Conservation (phyloP, 2,329 filamentous ascomycete genomes). For the Myriosclerotinia scirpicola region DNA sequence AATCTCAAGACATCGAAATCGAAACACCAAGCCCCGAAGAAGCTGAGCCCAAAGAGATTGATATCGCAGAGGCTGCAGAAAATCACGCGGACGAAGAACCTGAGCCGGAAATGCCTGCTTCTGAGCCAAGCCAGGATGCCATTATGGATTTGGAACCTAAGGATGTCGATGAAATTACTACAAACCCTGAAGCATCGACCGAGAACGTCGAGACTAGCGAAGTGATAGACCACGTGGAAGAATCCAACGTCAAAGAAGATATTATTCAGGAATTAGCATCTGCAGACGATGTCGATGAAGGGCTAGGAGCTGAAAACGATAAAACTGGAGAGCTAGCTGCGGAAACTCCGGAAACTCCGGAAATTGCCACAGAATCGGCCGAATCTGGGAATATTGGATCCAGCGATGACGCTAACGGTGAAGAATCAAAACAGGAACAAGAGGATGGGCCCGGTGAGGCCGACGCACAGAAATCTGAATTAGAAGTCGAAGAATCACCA, state of each 20-base stretch:
- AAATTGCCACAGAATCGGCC: not conserved
- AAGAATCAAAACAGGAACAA: not conserved
- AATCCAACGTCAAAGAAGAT: not conserved
- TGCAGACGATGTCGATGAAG: not conserved
- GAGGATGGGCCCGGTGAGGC: not conserved
- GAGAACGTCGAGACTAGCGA: not conserved
- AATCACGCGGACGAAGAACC: not conserved
- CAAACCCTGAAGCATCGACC: not conserved
- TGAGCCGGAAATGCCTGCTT: no score
- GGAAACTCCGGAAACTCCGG: not conserved
- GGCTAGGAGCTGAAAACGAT: not conserved
- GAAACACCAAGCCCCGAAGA: constrained; percentile 1
- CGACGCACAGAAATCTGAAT: not conserved
- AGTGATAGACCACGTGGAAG: not conserved
- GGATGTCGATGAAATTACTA: not conserved
- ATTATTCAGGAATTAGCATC: not conserved
- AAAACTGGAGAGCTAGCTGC: not conserved
- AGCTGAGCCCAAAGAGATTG: not conserved
- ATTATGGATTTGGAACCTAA: not conserved
- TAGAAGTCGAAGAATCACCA: not conserved
- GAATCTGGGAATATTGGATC: not conserved
- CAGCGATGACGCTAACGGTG: not conserved
- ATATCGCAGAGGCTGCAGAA: not conserved
- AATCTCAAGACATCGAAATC: constrained; percentile 5
- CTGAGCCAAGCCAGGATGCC: not conserved